Evolutionary conservation across 129 eudicot genomes (phyloP).

Genomic region (Escallonia herrerae): DNA sequence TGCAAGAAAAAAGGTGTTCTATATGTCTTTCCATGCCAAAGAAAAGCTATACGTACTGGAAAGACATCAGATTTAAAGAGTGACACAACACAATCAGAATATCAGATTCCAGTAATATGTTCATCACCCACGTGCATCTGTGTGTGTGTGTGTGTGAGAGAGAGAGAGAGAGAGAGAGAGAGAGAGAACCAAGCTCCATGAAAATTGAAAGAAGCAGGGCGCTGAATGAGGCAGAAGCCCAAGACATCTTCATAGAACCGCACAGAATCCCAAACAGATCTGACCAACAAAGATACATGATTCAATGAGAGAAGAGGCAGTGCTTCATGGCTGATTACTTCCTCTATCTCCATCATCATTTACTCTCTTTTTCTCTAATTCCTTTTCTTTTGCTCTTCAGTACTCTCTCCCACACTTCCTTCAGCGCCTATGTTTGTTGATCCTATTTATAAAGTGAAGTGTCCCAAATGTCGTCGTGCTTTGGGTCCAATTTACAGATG

Average conservation of each 20-base stretch:
- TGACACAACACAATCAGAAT: no score
- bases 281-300: slow-evolving; percentile 21
- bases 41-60: no score
- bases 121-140: neutral
- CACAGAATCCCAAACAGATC: slow-evolving; percentile 10
- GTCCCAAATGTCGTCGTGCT: neutral
- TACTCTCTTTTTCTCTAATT: neutral
- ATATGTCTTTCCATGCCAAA: no score
- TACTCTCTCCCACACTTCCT: neutral
- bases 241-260: slow-evolving; percentile 23
- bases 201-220: slow-evolving; percentile 29
- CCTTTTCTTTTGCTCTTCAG: neutral
- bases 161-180: no score
- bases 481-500: neutral
- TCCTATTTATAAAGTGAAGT: neutral
- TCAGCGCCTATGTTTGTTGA: neutral
- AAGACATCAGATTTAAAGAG: no score
- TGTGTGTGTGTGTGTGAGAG: no score
- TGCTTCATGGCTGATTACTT: slow-evolving; percentile 9
- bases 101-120: no score
- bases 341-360: slow-evolving; percentile 11
- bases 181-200: slow-evolving; percentile 30
- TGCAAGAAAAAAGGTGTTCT: no score
- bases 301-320: slow-evolving; percentile 25
- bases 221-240: slow-evolving; percentile 24